Base-by-base conservation (phyloP, 192 early-diverging fungal genomes). In the Coemansia sp. region DNA sequence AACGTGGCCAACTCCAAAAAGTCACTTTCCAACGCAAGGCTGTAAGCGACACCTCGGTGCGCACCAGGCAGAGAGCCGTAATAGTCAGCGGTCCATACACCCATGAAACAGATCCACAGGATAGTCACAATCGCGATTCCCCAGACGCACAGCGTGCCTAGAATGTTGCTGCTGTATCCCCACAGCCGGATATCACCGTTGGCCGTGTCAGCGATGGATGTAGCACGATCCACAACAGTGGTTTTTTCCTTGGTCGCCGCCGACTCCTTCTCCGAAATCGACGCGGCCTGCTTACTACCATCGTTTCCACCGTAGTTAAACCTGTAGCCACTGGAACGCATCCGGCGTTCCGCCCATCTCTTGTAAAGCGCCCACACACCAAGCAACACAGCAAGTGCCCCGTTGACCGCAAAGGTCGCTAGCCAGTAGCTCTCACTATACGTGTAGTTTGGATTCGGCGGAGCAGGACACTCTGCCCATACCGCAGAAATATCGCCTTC, bases 21-120 rank as follows among this genome's bases (percentile, higher is more conserved):
- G 34, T 72, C 55, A 15, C 80, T 80, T 13, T 80, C 68, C 11
- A 77, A 57, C 13, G 82, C 67, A 33, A 82, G 70, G 54, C 81
- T 75, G 51, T 78, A 77, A 33, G 80, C 75, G 2, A 84, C 64
- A n/a, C 69, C 68, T 26, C 66, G 60, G 28, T 53, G 58, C 38
- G 43, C 48, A 7, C 67, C 72, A 13, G 59, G 49, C 10, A 79
- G 58, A 14, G 61, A 50, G 19, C 78, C 81, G 40, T 82, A 82
- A 62, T 82, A 82, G 55, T 82, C 81, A 40, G 75, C 52, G 27
- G 68, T 66, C 46, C 77, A 55, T 2, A 82, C 62, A 41, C 73
- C 64, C 29, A 80, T 40, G 32, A 61, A 75, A 19, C 70, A 62
- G 27, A 76, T 65, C 67, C 72, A 78, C 52, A 65, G 51, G 2